phyloP scores from a whole-genome alignment of 169 alveolate genomes.

The Plasmodium sp. region DNA sequence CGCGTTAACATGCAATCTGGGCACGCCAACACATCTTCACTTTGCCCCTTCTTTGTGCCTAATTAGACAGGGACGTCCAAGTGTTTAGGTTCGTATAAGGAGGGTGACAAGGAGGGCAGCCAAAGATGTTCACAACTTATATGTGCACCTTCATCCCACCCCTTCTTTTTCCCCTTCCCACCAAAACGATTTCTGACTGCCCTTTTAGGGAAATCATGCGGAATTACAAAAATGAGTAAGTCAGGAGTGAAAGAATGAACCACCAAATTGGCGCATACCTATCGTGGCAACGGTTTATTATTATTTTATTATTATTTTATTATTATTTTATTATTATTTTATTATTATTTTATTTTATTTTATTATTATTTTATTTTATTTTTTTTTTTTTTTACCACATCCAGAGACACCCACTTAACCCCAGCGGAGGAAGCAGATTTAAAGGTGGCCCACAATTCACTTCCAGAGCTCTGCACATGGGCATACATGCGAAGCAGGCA shows the following conservation, averaged over 20 bases:
- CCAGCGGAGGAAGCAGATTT: constrained; percentile 43
- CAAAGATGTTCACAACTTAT: background rate
- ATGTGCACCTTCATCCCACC: background rate
- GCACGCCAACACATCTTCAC: background rate
- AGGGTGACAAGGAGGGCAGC: background rate
- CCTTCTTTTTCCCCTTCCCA: background rate
- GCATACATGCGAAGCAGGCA: background rate
- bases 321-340: too few species aligned
- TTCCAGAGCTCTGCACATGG: background rate
- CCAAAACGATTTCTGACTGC: background rate
- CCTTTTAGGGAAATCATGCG: constrained; percentile 57
- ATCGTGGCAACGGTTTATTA: background rate
- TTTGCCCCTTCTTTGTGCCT: background rate
- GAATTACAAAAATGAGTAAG: constrained; percentile 63
- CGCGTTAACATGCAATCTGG: background rate
- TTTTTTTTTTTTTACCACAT: background rate
- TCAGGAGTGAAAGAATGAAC: background rate
- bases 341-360: too few species aligned
- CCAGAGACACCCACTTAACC: constrained; percentile 22
- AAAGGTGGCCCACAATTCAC: constrained; percentile 15
- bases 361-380: background rate
- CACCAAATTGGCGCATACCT: background rate
- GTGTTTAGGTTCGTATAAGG: constrained; percentile 38
- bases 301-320: too few species aligned
- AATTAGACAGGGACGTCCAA: constrained; percentile 53